These are phyloP conservation scores for Hyaloscypha variabilis DNA, from an alignment of 495 filamentous ascomycete genomes.

Conservation along the genomic window DNA sequence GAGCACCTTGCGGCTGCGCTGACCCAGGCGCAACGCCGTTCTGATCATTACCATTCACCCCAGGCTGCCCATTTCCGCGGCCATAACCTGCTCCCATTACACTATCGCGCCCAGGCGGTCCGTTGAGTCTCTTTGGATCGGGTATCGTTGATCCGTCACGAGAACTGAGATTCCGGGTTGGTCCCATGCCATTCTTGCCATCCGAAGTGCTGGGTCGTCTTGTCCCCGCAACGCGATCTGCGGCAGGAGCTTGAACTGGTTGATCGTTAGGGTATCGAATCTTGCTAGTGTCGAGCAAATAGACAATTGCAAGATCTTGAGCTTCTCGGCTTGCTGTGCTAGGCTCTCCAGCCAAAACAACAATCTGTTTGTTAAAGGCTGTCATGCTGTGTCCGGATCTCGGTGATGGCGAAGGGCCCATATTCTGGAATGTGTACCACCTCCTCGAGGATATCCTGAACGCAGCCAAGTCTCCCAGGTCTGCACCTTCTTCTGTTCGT, in stretches of 20 bases:
- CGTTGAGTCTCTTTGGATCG: conserved; percentile 58
- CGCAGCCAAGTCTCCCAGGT: conserved; percentile 91
- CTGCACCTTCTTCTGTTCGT: conserved; percentile 88
- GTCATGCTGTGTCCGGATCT: conserved; percentile 98
- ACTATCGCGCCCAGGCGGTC: conserved; percentile 52
- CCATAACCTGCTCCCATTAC: conserved; percentile 43
- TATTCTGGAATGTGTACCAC: conserved; percentile 99
- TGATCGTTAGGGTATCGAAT: conserved; percentile 91
- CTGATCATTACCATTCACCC: conserved; percentile 33
- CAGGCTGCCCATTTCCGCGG: conserved; percentile 32
- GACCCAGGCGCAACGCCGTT: conserved; percentile 33
- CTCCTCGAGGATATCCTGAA: conserved; percentile 89
- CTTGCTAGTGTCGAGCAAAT: conserved; percentile 91
- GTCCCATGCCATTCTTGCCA: conserved; percentile 23
- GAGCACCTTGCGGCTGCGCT: conserved; percentile 38
- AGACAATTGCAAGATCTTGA: conserved; percentile 83
- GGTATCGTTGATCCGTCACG: conserved; percentile 65
- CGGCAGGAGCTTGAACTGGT: conserved; percentile 49
- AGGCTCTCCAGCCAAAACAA: conserved; percentile 91
- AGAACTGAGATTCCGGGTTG: conserved; percentile 47
- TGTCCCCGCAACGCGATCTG: conserved; percentile 38
- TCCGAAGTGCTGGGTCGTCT: conserved; percentile 45
- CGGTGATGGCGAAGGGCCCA: conserved; percentile 94
- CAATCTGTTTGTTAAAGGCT: conserved; percentile 84
- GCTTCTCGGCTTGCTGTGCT: conserved; percentile 81